Base-by-base conservation (phyloP, 345 rosid genomes). In the Eucalyptus albens region DNA sequence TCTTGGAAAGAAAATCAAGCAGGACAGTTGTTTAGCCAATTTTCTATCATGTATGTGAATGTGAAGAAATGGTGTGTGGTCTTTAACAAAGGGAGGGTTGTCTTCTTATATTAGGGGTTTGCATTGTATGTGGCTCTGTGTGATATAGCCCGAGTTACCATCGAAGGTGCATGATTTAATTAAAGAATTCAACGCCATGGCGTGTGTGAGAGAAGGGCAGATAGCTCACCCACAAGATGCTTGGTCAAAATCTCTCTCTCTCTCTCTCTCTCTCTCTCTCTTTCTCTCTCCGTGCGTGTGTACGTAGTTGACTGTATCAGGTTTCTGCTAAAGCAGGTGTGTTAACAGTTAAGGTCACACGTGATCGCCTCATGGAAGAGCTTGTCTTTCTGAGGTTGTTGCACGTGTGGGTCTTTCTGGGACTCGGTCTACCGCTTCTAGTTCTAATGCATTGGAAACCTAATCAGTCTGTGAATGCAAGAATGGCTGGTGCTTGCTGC, bases 161-260 rank as follows among this genome's bases (percentile, higher is more conserved):
- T 90, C 94, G 92, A 94, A 95, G 92, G 92, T 92, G 99, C 99
- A 94, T 97, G 99, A 96, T 91, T 88, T 92, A 87, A 93, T 94
- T 95, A 96, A 96, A 97, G 95, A 97, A 97, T 96, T 97, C 98
- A 95, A 97, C 98, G 97, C 99, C 89, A 62, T 91, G 91, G 98
- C 60, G 97, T 92, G 98, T 95, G 98, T 95, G 98, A 95, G 93
- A 91, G 90, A 89, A 90, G 56, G 93, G 95, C 96, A 69, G 99
- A 97, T 97, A 94, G 97, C 95, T 95, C 99, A 97, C 97, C 97
- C 98, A 92, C 96, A 93, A 91, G 92, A 90, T 95, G 92, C 97
- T 93, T 89, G 97, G 98, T 97, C 98, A 67, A 80, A 55, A 83
- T 69, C 80, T 86, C 92, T 65, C 90, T 47, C 86, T 59, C 72